These are phyloP conservation scores for Globisporangium alternatum DNA, from an alignment of 352 stramenopile species.

Conservation along the genomic window DNA sequence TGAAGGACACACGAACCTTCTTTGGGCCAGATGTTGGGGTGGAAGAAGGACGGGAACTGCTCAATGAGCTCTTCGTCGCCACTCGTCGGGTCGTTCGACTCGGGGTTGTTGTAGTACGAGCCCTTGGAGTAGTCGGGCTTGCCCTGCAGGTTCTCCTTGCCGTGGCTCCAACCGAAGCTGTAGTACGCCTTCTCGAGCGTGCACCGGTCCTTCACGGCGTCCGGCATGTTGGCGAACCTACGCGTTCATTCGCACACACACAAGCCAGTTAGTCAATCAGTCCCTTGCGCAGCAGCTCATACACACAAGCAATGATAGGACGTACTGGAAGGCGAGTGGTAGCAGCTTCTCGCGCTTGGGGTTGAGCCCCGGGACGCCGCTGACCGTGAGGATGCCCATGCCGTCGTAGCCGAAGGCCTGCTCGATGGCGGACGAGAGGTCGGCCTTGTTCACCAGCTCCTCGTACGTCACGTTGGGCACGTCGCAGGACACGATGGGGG, in stretches of 20 bases:
- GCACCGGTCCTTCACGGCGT: constrained; percentile 75
- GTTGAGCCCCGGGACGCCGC: constrained; percentile 79
- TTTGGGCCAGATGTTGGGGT: constrained; percentile 93
- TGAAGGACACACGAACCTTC: constrained; percentile 14
- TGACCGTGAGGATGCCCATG: constrained; percentile 89
- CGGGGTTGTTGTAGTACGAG: constrained; percentile 97
- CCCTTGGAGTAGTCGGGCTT: constrained; percentile 93
- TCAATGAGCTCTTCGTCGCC: constrained; percentile 73
- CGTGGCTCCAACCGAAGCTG: constrained; percentile 95
- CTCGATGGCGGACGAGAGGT: constrained; percentile 54
- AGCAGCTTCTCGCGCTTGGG: constrained; percentile 74
- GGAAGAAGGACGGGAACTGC: constrained; percentile 89
- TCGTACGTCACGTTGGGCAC: constrained; percentile 66
- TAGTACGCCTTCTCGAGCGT: constrained; percentile 90
- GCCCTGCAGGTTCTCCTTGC: constrained; percentile 94
- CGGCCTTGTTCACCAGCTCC: constrained; percentile 41
- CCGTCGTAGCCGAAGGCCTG: constrained; percentile 88
- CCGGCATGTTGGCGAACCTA: constrained; percentile 73
- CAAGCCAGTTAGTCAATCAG: not conserved
- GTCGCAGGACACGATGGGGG: constrained; percentile 25
- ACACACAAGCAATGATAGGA: not conserved
- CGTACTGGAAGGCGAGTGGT: constrained; percentile 77
- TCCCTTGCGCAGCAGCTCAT: not conserved
- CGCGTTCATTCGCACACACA: not conserved
- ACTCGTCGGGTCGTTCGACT: constrained; percentile 83